Evolutionary conservation across 805 yeast genomes (phyloP), one percentile per base, ranked within the genome.

Genomic region (Cyberlindnera xylosilytica): DNA sequence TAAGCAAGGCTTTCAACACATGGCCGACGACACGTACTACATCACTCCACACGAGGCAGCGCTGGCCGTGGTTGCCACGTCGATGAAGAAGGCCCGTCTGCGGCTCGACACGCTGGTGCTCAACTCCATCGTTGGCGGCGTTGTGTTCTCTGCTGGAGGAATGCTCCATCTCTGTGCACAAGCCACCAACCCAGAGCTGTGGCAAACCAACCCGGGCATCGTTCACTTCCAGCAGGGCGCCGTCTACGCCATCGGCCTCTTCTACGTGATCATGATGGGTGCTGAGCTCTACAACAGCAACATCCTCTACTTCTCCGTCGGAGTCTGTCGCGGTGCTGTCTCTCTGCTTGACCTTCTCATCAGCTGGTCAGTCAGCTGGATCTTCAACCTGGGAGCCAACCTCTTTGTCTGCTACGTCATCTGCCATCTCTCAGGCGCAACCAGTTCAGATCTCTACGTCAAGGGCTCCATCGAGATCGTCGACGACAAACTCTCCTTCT

Each of bases 11-110:
- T n/a, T 19, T 20, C 27, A 15, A 18, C 28, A 12, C 17, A 65
- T 66, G 67, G 62, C 60, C 11, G 72, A 65, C 53, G 83, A 78
- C 51, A 66, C 75, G 2, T 65, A 70, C 51, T 86, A 83, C 54
- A 71, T 83, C 38, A 78, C 88, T 4, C 86, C 91, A 6, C 81
- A 85, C 63, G 95, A 86, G 54, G 81, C 91, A 3, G 93, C 93
- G 0, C 62, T 86, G 38, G 93, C 95, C 0, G 83, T 84, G 31
- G 91, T 85, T 16, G 95, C 95, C 8, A 86, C 93, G 0, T 72
- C 88, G 3, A 85, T 85, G 93, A 86, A 86, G 61, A 86, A 86
- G 56, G 75, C 90, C 4, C 70, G 95, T 60, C 70, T 83, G 22
- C 72, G 78, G 49, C 51, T 79, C 4, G 82, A 80, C 44, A 71